Conservation (phyloP, 176 grass and related monocot genomes). For the Puccinellia tenuiflora region DNA sequence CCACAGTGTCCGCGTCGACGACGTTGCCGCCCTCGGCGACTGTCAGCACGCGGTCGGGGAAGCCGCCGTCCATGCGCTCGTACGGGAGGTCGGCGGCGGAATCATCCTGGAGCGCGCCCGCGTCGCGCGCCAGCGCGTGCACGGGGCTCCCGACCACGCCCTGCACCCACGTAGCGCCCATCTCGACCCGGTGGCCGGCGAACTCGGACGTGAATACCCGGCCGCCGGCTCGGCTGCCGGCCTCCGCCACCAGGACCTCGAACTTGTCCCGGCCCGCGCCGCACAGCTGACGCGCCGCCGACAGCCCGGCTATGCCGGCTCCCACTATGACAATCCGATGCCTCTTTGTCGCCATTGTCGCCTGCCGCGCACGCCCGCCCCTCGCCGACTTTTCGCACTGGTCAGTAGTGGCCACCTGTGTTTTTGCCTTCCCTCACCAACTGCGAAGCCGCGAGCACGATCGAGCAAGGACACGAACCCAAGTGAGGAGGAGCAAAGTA, state of each 20-base stretch:
- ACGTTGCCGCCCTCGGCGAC: no score
- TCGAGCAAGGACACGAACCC: not conserved
- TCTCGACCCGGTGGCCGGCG: constrained; percentile 64
- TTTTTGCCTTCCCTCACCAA: no score
- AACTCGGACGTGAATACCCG: constrained; percentile 69
- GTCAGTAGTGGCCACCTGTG: not conserved
- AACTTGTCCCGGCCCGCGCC: constrained; percentile 37
- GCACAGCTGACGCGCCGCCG: constrained; percentile 61
- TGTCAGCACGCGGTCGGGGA: constrained; percentile 53
- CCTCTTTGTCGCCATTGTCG: constrained; percentile 51
- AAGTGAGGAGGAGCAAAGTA: not conserved
- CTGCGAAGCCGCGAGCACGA: not conserved
- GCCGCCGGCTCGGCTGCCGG: constrained; percentile 47
- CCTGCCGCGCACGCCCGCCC: not conserved
- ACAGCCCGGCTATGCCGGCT: constrained; percentile 73
- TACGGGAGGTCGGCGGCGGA: constrained; percentile 17
- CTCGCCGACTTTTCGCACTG: not conserved
- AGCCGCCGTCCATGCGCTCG: constrained; percentile 82
- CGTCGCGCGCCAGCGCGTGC: constrained; percentile 47
- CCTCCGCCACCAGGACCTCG: constrained; percentile 69
- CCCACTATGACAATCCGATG: constrained; percentile 60
- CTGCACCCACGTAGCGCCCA: constrained; percentile 92
- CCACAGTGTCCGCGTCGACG: no score
- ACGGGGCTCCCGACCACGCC: constrained; percentile 71
- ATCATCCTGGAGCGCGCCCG: constrained; percentile 26